These are phyloP conservation scores for Vinca major DNA, from an alignment of 305 asterid species.

Conservation along the genomic window DNA sequence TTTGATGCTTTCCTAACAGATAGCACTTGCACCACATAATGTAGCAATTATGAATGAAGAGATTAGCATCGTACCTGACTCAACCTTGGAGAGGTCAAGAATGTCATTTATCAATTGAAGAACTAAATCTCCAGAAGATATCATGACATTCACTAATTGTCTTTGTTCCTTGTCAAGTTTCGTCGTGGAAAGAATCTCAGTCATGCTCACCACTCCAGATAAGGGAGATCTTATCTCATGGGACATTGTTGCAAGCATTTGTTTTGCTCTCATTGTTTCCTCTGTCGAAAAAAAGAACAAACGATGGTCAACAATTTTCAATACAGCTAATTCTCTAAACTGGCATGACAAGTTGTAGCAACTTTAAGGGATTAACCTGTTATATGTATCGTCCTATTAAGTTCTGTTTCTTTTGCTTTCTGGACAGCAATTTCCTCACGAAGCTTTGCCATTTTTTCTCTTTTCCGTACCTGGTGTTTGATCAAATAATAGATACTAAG, in stretches of 20 bases:
- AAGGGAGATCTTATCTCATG: slow-evolving; percentile 93
- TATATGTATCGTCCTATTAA: slow-evolving; percentile 78
- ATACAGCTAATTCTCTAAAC: slow-evolving; percentile 3
- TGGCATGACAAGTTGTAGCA: slow-evolving; percentile 1
- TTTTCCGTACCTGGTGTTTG: slow-evolving; percentile 47
- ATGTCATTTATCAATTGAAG: slow-evolving; percentile 80
- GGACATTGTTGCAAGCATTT: slow-evolving; percentile 96
- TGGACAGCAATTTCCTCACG: slow-evolving; percentile 88
- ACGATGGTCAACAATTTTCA: slow-evolving; percentile 7
- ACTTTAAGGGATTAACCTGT: slow-evolving; percentile 39
- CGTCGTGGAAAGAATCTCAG: slow-evolving; percentile 77
- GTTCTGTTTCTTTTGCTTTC: slow-evolving; percentile 89
- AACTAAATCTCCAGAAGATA: slow-evolving; percentile 85
- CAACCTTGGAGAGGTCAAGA: slow-evolving; percentile 91
- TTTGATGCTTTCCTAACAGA: not conserved
- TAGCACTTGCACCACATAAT: not conserved
- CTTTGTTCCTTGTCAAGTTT: slow-evolving; percentile 70
- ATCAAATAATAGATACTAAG: slow-evolving; percentile 10
- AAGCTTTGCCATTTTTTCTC: slow-evolving; percentile 80
- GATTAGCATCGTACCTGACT: slow-evolving; percentile 51
- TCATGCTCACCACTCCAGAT: slow-evolving; percentile 91
- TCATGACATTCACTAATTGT: slow-evolving; percentile 66
- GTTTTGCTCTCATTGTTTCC: slow-evolving; percentile 95
- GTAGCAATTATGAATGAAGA: not conserved
- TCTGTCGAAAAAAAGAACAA: slow-evolving; percentile 31